phyloP scores from a whole-genome alignment of 495 filamentous ascomycete species.

The Daldinia concentrica region DNA sequence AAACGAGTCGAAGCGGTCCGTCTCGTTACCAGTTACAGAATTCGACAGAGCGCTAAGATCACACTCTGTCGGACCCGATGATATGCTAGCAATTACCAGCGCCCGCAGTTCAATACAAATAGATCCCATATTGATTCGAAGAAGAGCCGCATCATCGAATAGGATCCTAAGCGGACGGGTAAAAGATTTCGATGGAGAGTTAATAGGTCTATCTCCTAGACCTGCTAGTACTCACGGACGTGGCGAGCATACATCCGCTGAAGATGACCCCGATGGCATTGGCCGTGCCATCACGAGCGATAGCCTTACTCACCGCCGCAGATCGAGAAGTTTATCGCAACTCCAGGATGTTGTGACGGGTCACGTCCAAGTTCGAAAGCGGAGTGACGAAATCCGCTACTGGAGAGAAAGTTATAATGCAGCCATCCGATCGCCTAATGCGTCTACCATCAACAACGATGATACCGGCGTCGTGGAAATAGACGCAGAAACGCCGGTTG shows the following conservation, averaged over 20 bases:
- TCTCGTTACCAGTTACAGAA: constrained; percentile 63
- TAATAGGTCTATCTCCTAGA: constrained; percentile 62
- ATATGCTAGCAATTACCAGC: constrained; percentile 56
- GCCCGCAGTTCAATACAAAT: constrained; percentile 58
- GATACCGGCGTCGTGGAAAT: constrained; percentile 49
- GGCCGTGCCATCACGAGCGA: constrained; percentile 64
- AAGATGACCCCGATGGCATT: constrained; percentile 57
- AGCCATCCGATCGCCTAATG: constrained; percentile 57
- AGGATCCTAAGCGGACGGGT: constrained; percentile 46
- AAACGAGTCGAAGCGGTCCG: constrained; percentile 56
- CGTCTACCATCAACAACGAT: constrained; percentile 57
- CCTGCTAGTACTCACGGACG: constrained; percentile 63
- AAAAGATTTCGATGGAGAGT: constrained; percentile 46
- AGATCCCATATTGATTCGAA: constrained; percentile 45
- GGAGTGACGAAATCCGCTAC: constrained; percentile 67
- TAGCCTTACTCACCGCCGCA: constrained; percentile 52
- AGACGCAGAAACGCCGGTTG: constrained; percentile 43
- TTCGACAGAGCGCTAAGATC: constrained; percentile 62
- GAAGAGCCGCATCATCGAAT: constrained; percentile 50
- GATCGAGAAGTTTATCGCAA: constrained; percentile 64
- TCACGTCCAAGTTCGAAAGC: constrained; percentile 50
- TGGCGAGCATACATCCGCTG: constrained; percentile 43
- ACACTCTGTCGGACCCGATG: constrained; percentile 61
- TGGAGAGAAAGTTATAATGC: constrained; percentile 64
- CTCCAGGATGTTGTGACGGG: constrained; percentile 50